Evolutionary conservation across 768 basidiomycete genomes (phyloP).

Genomic region (Candolleomyces eurysporus): DNA sequence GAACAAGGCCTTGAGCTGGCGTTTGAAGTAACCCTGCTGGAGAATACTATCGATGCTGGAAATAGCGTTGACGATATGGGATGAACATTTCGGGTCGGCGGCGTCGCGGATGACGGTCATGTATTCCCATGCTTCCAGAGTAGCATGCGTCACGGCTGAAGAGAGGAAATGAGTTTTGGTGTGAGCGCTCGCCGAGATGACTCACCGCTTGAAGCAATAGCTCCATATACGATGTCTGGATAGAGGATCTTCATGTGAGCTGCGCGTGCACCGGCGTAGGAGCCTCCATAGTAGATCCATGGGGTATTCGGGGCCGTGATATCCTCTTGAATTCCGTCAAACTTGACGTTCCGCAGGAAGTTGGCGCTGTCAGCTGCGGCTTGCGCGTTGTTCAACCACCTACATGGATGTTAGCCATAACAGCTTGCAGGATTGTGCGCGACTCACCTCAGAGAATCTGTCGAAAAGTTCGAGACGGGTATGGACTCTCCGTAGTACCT

Average conservation of each 20-base stretch:
- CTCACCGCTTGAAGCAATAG: slow-evolving; percentile 23
- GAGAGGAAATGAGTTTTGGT: background rate
- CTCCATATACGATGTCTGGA: slow-evolving; percentile 85
- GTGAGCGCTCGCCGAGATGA: background rate
- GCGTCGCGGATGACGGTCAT: slow-evolving; percentile 76
- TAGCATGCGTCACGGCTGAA: slow-evolving; percentile 81
- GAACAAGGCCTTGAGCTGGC: slow-evolving; percentile 68
- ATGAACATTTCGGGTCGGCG: slow-evolving; percentile 62
- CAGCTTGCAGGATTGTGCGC: background rate
- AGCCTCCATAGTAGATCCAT: slow-evolving; percentile 94
- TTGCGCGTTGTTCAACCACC: slow-evolving; percentile 89
- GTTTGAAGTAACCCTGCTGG: slow-evolving; percentile 41
- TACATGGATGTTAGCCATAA: slow-evolving; percentile 21
- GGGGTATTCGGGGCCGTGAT: slow-evolving; percentile 71
- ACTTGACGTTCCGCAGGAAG: slow-evolving; percentile 82
- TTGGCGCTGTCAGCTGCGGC: slow-evolving; percentile 88
- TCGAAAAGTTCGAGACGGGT: slow-evolving; percentile 16
- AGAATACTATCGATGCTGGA: slow-evolving; percentile 62
- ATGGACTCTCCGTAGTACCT: slow-evolving; percentile 71
- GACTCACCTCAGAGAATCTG: slow-evolving; percentile 16
- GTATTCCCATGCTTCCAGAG: slow-evolving; percentile 83
- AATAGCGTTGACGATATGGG: slow-evolving; percentile 56
- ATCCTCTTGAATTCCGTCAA: slow-evolving; percentile 67
- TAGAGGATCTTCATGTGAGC: slow-evolving; percentile 89
- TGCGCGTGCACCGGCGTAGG: slow-evolving; percentile 90